A percentile compares a stretch with the other conserved stretches of the same genome.
phyloP scores from a whole-genome alignment of 352 stramenopile species.

The Phytophthora multivora region DNA sequence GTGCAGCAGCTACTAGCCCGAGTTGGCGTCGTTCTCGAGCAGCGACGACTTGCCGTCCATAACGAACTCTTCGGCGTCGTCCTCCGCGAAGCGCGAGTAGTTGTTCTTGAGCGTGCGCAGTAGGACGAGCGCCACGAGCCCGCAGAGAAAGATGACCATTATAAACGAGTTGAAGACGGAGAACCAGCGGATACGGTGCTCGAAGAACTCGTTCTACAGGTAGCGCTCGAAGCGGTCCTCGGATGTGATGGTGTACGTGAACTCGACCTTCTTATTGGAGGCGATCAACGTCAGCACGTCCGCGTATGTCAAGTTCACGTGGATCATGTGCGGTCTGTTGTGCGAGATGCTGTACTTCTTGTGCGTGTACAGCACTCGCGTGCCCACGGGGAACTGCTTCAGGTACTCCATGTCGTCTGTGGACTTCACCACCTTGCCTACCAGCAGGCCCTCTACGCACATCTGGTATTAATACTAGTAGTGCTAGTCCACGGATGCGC shows the following conservation, averaged over 20 bases:
- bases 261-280: conserved; percentile 90
- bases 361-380: conserved; percentile 95
- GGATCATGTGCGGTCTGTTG: conserved; percentile 97
- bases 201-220: conserved; percentile 99
- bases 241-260: conserved; percentile 95
- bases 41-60: conserved; percentile 83
- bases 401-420: conserved; percentile 84
- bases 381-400: conserved; percentile 82
- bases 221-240: conserved; percentile 97
- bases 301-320: conserved; percentile 97
- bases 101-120: conserved; percentile 94
- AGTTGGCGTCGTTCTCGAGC: conserved; percentile 83
- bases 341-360: conserved; percentile 97
- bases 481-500: conserved; percentile 91
- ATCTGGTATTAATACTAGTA: conserved; percentile 99
- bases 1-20: conserved; percentile 97
- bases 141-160: conserved; percentile 97
- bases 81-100: conserved; percentile 91
- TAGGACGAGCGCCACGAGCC: conserved; percentile 94
- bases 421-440: conserved; percentile 95
- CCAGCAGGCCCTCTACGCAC: conserved; percentile 98
- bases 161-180: conserved; percentile 98
- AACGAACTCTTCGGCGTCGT: conserved; percentile 88
- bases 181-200: conserved; percentile 99
- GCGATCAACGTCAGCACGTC: conserved; percentile 87